Base-by-base conservation (phyloP, 768 basidiomycete genomes). In the Gymnopilus dilepis region DNA sequence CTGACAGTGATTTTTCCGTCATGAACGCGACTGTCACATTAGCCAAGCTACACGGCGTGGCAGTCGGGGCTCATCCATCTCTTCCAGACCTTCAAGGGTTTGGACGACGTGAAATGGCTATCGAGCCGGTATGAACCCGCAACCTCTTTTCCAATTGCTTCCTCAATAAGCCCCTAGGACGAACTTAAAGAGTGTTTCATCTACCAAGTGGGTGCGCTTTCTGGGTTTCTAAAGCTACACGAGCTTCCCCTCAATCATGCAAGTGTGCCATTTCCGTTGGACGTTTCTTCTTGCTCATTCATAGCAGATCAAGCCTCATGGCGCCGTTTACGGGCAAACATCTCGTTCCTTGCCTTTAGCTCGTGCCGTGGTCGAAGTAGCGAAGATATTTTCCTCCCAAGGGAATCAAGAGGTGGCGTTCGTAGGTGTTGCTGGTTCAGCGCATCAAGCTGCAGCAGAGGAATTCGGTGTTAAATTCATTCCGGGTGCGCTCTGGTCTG, bases 11-110 rank as follows among this genome's bases (percentile, higher is more conserved):
- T 69, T 88, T 87, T 64, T 78, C 82, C 0, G 80, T 88, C 51
- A 90, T 91, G 88, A 78, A 84, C 63, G 76, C 82, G 67, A 89
- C 88, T 0, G 86, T 89, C 2, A 59, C 62, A 0, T 76, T 86
- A 4, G 88, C 88, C 2, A 88, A 87, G 65, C 66, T 72, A 34
- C 76, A 87, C 67, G 76, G 77, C 21, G 86, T 89, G 28, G 73
- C 76, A 26, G 79, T 87, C n/a, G 88, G 89, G 0, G 89, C 88
- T 7, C 89, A 90, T 65, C 88, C 88, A 1, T 86, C 84, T 21
- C 79, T 88, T 24, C 88, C 79, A 11, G 87, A 90, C 69, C 69
- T 80, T 19, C 87, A 87, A 67, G 87, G 87, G 0, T 89, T 89
- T 59, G 88, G 88, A 4, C 72, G 88, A 19, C 76, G 87, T 31